Conservation (phyloP, 306 rosid species). For the Vigna nakashimae region DNA sequence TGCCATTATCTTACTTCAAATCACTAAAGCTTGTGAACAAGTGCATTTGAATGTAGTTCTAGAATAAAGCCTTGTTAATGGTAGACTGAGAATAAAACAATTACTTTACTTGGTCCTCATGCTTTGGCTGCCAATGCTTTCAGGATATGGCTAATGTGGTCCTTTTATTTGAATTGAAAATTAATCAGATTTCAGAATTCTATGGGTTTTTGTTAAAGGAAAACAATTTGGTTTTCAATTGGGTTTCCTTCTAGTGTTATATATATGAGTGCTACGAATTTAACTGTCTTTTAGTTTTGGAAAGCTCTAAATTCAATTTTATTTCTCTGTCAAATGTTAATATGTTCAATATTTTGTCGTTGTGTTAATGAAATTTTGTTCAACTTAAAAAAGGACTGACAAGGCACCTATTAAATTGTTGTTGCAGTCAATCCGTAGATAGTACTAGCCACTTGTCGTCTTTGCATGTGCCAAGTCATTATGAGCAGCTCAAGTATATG, state of each 20-base stretch:
- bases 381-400: slow-evolving; percentile 34
- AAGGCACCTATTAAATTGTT: slow-evolving; percentile 35
- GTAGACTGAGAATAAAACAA: slow-evolving; percentile 13
- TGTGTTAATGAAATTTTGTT: slow-evolving; percentile 6
- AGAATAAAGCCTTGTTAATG: slow-evolving; percentile 14
- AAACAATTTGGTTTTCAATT: slow-evolving; percentile 4
- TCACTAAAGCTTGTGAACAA: slow-evolving; percentile 11
- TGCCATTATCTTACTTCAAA: slow-evolving; percentile 10
- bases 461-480: slow-evolving; percentile 44
- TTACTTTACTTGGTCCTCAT: slow-evolving; percentile 14
- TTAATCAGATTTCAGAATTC: slow-evolving; percentile 16
- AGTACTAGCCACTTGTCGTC: slow-evolving; percentile 48
- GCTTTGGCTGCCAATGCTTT: slow-evolving; percentile 29
- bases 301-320: slow-evolving; percentile 11
- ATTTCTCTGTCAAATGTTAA: slow-evolving; percentile 26
- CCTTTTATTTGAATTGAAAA: slow-evolving; percentile 38
- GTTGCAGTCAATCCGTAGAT: slow-evolving; percentile 56
- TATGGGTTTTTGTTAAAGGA: slow-evolving; percentile 22
- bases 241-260: slow-evolving; percentile 21
- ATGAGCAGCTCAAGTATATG: slow-evolving; percentile 50
- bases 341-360: slow-evolving; percentile 13
- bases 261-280: slow-evolving; percentile 6
- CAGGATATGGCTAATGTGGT: slow-evolving; percentile 9
- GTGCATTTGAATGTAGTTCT: slow-evolving; percentile 18
- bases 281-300: not conserved